Percentiles rank a stretch among this genome's conserved stretches.
Conservation (phyloP, 1,284 basidiomycete species). For the Stygiomarasmius scandens region DNA sequence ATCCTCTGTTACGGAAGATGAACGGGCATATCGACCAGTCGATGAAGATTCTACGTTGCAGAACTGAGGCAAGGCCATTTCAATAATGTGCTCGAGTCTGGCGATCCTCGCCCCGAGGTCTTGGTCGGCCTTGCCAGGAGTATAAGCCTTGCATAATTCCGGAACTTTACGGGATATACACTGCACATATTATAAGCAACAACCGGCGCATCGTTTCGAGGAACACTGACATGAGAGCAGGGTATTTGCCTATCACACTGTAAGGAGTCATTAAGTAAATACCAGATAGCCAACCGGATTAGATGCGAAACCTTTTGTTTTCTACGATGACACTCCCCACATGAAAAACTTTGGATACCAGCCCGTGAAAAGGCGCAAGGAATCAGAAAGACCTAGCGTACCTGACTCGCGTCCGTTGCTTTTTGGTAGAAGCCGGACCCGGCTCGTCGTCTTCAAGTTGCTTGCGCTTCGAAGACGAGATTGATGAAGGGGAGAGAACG, state of each 20-base stretch:
- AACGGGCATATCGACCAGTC: conserved; percentile 42
- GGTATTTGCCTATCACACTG: conserved; percentile 82
- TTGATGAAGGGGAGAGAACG: conserved; percentile 14
- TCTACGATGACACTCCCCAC: conserved; percentile 81
- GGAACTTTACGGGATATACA: conserved; percentile 82
- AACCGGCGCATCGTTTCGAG: conserved; percentile 6
- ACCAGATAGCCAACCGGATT: conserved; percentile 11
- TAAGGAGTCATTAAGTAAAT: conserved; percentile 23
- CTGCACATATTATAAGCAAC: conserved; percentile 37
- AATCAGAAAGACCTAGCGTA: conserved; percentile 11
- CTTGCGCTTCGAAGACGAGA: conserved; percentile 52
- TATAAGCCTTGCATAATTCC: conserved; percentile 83
- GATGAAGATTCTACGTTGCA: conserved; percentile 34
- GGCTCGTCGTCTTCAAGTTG: conserved; percentile 65
- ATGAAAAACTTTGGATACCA: conserved; percentile 71
- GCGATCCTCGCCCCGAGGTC: conserved; percentile 72
- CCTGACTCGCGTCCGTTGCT: conserved; percentile 78
- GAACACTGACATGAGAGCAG: conserved; percentile 70
- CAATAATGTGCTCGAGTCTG: conserved; percentile 78
- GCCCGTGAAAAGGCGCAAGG: conserved; percentile 4
- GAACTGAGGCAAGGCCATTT: conserved; percentile 75
- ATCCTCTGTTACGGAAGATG: conserved; percentile 59
- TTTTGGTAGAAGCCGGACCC: conserved; percentile 54
- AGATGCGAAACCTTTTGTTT: conserved; percentile 66
- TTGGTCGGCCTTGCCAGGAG: conserved; percentile 81